Evolutionary conservation across 768 basidiomycete species (phyloP).

Genomic region (Chalciporus pseudorubinellus): DNA sequence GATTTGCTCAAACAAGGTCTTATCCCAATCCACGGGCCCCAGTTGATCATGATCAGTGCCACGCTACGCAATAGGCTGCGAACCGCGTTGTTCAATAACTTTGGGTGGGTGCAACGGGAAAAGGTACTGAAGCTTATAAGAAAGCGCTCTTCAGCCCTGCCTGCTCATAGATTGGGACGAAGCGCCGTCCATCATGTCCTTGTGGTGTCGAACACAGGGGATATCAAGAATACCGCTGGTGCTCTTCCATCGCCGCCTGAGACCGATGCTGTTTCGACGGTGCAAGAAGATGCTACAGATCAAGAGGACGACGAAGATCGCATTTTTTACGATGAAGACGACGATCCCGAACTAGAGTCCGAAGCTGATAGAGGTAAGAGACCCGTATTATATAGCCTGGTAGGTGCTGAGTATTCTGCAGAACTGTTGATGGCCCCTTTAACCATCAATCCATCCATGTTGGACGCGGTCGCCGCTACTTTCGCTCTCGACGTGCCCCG

Average conservation of each 20-base stretch:
- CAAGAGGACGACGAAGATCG: slow-evolving; percentile 8
- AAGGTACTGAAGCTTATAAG: slow-evolving; percentile 33
- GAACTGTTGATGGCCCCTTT: slow-evolving; percentile 47
- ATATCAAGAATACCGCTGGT: slow-evolving; percentile 53
- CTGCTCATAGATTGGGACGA: slow-evolving; percentile 26
- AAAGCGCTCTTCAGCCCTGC: slow-evolving; percentile 24
- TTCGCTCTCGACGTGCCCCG: slow-evolving; percentile 75
- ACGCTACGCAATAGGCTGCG: slow-evolving; percentile 54
- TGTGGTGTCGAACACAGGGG: slow-evolving; percentile 53
- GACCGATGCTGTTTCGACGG: neutral
- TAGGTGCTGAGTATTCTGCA: slow-evolving; percentile 24
- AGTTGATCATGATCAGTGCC: slow-evolving; percentile 69
- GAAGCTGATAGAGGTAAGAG: slow-evolving; percentile 24
- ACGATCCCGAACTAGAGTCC: slow-evolving; percentile 16
- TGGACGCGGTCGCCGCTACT: slow-evolving; percentile 68
- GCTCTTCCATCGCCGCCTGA: slow-evolving; percentile 29
- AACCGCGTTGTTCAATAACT: slow-evolving; percentile 45
- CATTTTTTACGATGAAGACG: slow-evolving; percentile 26
- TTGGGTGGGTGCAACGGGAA: slow-evolving; percentile 54
- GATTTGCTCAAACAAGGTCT: slow-evolving; percentile 7
- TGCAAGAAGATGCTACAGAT: neutral
- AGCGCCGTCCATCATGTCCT: slow-evolving; percentile 53
- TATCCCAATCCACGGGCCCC: slow-evolving; percentile 38
- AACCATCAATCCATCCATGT: slow-evolving; percentile 50
- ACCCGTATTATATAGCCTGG: neutral